Percentiles rank a stretch among this genome's conserved stretches.
These are phyloP conservation scores for Eremochloa ophiuroides DNA, from an alignment of 176 grass and related monocot genomes.

Conservation along the genomic window DNA sequence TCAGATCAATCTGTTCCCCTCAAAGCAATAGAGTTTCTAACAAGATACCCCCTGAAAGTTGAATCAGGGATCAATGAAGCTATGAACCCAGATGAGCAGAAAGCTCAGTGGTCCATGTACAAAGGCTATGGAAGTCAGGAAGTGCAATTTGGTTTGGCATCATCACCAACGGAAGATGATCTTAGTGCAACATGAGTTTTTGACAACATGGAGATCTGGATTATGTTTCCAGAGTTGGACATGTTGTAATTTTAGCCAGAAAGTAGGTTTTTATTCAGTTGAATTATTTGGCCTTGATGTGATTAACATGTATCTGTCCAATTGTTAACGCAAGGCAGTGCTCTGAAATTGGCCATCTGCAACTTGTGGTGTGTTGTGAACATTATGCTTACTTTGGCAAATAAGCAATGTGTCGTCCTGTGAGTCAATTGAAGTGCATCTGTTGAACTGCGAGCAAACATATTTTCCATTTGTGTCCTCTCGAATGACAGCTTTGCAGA, in stretches of 20 bases:
- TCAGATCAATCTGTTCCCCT: conserved; percentile 27
- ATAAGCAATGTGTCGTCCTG: background rate
- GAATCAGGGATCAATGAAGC: background rate
- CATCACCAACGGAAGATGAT: background rate
- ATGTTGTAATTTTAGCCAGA: conserved; percentile 8
- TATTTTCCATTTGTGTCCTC: background rate
- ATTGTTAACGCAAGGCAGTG: background rate
- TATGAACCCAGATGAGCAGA: background rate
- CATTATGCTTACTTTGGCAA: background rate
- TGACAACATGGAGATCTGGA: background rate
- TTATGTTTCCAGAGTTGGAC: background rate
- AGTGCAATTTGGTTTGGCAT: background rate
- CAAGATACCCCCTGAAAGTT: background rate
- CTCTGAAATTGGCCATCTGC: background rate
- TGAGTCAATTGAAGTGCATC: background rate
- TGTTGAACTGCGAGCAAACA: background rate
- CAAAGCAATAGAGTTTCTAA: background rate
- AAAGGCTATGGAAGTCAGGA: background rate
- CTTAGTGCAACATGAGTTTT: background rate
- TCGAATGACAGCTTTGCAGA: background rate
- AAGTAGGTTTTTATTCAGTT: background rate
- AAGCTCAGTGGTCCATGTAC: background rate
- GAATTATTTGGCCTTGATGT: background rate
- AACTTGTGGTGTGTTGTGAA: background rate
- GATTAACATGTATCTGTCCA: background rate